A percentile compares a stretch with the other conserved stretches of the same genome.
phyloP scores from a whole-genome alignment of 1,284 basidiomycete genomes.

The Malassezia arunalokei region DNA sequence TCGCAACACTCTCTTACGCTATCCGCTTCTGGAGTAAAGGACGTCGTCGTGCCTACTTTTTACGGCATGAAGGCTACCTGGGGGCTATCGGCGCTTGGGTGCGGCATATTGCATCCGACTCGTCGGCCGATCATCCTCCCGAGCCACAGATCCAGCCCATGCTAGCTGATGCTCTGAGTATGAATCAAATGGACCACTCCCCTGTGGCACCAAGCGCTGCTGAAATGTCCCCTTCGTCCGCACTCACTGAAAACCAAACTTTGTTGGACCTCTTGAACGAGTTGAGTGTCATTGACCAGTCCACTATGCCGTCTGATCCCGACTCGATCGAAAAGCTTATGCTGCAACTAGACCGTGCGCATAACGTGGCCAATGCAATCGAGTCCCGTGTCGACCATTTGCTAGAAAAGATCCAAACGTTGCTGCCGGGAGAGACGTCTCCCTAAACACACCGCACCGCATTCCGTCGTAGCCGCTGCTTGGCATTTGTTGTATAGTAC shows the following conservation, averaged over 20 bases:
- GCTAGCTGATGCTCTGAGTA: slow-evolving; percentile 22
- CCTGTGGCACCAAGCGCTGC: not conserved
- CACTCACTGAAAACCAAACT: not conserved
- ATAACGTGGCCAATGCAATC: slow-evolving; percentile 20
- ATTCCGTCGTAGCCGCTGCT: not conserved
- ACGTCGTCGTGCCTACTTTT: slow-evolving; percentile 85
- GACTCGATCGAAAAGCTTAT: slow-evolving; percentile 17
- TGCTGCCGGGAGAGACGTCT: slow-evolving; percentile 1
- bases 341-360: slow-evolving; percentile 18
- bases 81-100: slow-evolving; percentile 53
- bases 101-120: slow-evolving; percentile 21
- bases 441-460: not conserved
- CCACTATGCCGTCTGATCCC: slow-evolving; percentile 12
- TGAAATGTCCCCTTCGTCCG: not conserved
- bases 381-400: slow-evolving; percentile 22
- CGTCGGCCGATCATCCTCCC: not conserved
- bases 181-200: not conserved
- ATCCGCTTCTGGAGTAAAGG: slow-evolving; percentile 99
- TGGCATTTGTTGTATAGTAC: slow-evolving; percentile 11
- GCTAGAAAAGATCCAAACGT: slow-evolving; percentile 16
- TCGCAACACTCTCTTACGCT: slow-evolving; percentile 92
- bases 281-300: not conserved
- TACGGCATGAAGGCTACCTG: slow-evolving; percentile 95
- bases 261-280: slow-evolving; percentile 2
- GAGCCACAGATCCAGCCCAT: slow-evolving; percentile 4